Evolutionary conservation across 108 stramenopile species (phyloP).

Genomic region (Nannochloropsis oceanica): DNA sequence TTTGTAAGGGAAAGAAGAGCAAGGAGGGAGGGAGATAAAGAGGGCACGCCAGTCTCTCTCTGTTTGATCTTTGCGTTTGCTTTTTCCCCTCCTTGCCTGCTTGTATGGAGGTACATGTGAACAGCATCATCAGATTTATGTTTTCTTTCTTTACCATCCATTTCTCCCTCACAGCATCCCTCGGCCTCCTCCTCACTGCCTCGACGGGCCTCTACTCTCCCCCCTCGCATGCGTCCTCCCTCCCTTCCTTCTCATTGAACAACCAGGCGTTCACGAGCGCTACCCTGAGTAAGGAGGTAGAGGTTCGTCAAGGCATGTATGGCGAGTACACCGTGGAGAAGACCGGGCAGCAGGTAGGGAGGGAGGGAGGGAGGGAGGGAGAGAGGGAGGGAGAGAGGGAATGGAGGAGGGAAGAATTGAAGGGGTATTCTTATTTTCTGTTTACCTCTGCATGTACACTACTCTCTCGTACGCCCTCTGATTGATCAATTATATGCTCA

Average conservation of each 20-base stretch:
- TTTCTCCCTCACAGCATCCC: not conserved
- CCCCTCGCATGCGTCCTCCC: not conserved
- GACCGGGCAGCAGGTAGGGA: not conserved
- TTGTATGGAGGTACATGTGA: no score
- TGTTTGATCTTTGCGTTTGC: not conserved
- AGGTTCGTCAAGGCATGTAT: constrained; percentile 8
- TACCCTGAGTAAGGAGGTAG: not conserved
- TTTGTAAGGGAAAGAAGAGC: not conserved
- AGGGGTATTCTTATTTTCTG: not conserved
- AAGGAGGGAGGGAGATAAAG: not conserved
- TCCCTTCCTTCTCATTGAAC: not conserved
- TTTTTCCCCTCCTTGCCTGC: not conserved
- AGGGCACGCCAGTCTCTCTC: not conserved
- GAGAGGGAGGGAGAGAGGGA: not conserved
- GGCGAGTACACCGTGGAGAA: constrained; percentile 9
- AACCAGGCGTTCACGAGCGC: not conserved
- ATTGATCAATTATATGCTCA: no score
- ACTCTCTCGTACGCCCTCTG: no score
- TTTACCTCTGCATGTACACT: not conserved
- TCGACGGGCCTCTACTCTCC: not conserved
- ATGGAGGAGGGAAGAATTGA: not conserved
- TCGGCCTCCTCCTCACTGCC: not conserved
- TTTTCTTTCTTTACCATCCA: not conserved
- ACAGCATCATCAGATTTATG: not conserved
- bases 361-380: not conserved